Evolutionary conservation across 768 basidiomycete genomes (phyloP), one percentile per base, ranked within the genome.

Genomic region (Calocera viscosa): DNA sequence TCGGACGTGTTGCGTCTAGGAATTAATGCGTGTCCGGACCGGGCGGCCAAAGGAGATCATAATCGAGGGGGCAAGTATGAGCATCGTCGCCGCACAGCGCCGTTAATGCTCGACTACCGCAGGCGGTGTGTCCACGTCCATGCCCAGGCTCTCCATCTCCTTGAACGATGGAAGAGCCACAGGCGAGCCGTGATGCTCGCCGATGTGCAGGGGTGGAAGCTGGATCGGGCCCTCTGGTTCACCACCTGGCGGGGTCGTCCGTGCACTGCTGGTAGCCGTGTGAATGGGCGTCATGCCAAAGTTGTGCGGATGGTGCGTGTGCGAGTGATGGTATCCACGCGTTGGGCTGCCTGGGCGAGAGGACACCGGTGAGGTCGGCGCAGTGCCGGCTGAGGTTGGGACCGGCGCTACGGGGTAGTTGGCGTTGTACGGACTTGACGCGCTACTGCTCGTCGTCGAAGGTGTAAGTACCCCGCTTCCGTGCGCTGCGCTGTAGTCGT

Each of bases 271-370:
- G 17, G 65, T 65, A 7, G 28, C 24, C 0, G 10, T 65, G 47
- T 66, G 65, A 26, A 66, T 66, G 8, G 65, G 65, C 8, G 65
- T 66, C 65, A 66, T 66, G 26, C 65, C 65, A 19, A 66, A 60
- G 28, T 47, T 2, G 1, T 33, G 65, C 49, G 65, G 26, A 33
- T 66, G 28, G 65, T 22, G 14, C 41, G 39, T 49, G 33, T 66
- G 26, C 40, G 41, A 33, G 49, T 66, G 41, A 28, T 43, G 35
- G 32, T 39, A 40, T n/a, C 64, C 38, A 11, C 64, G 38, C 35
- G 28, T 39, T n/a, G 38, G 35, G 64, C 38, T 32, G 19, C 39
- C 22, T 38, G 64, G 38, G 19, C 38, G 28, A 26, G 64, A 41
- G 1, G 35, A 39, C 22, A 30, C 38, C 12, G 39, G 64, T 26